Evolutionary conservation across 1,284 basidiomycete genomes (phyloP), one percentile per base, ranked within the genome.

Genomic region (Rhodotorula sp.): DNA sequence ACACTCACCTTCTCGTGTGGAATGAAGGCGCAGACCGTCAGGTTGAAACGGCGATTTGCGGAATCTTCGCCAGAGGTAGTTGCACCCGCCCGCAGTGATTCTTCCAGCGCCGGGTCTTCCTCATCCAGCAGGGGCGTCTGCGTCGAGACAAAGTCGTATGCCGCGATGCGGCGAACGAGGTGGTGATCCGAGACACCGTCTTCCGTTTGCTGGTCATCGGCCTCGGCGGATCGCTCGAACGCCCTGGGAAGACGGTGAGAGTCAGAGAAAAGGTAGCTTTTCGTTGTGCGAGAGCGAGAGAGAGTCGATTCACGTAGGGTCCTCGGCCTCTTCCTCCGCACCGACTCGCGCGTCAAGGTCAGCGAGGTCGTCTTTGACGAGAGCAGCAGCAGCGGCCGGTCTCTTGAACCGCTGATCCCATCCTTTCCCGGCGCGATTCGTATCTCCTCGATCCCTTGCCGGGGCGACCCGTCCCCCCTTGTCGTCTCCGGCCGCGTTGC

Each of bases 401-500:
- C 64, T 64, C 60, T 57, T 65, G 60, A 74, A 71, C 42, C 73
- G 51, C 61, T 71, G 67, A 53, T 68, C 65, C 73, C 73, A 74
- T 3, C 71, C 71, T 49, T 66, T 66, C 4, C 57, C 62, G 6
- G 44, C 61, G 58, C 67, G 26, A 15, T 29, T 26, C 26, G 53
- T 26, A 6, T 29, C 53, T 7, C 29, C 26, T 4, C 53, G 67
- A 33, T 71, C 63, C 33, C 64, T 69, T 24, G n/a, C 62, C 33
- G 30, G 60, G 15, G 55, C 64, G 20, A 42, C 56, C 6, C 53
- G 53, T 10, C 26, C 53, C 0, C 26, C 53, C 53, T 26, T 3
- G 45, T 58, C 44, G 30, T 37, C 44, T n/a, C 51, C 62, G 29
- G 62, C 54, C 7, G 46, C 58, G 29, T 42, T 22, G 6, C 49